Evolutionary conservation across 345 rosid species (phyloP).

Genomic region (Hibiscus mutabilis): DNA sequence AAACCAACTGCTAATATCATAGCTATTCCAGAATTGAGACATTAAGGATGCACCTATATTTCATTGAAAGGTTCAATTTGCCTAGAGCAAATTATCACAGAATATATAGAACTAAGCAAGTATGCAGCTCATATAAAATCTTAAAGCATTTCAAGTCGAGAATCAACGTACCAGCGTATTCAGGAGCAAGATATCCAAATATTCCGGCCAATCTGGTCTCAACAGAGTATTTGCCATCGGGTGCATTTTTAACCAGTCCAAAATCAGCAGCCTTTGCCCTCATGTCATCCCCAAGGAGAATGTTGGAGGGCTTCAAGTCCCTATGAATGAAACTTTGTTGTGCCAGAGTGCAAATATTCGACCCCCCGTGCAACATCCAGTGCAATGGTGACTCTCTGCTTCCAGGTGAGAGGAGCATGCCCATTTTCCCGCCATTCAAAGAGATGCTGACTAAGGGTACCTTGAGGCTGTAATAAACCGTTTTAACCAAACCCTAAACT

Average conservation of each 20-base stretch:
- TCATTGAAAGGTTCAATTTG: neutral
- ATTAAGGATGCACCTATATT: neutral
- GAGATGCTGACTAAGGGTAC: conserved; percentile 71
- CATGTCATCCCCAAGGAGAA: conserved; percentile 87
- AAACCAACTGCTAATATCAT: neutral
- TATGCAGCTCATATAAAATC: neutral
- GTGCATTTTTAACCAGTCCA: conserved; percentile 82
- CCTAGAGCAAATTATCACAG: neutral
- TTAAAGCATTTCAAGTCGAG: neutral
- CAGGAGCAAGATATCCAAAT: conserved; percentile 95
- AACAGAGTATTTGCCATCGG: conserved; percentile 77
- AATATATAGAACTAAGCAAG: neutral
- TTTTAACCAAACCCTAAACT: no score
- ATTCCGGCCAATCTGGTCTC: conserved; percentile 96
- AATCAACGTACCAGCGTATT: conserved; percentile 69
- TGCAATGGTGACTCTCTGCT: conserved; percentile 70
- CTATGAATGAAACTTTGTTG: conserved; percentile 89
- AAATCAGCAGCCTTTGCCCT: conserved; percentile 95
- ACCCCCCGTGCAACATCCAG: conserved; percentile 88
- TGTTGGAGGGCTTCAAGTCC: conserved; percentile 84
- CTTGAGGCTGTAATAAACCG: no score
- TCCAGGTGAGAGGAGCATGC: conserved; percentile 60
- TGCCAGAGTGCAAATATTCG: conserved; percentile 83
- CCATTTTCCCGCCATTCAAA: conserved; percentile 50
- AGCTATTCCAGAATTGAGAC: neutral